Evolutionary conservation across 306 rosid species (phyloP).

Genomic region (Macrotyloma uniflorum): DNA sequence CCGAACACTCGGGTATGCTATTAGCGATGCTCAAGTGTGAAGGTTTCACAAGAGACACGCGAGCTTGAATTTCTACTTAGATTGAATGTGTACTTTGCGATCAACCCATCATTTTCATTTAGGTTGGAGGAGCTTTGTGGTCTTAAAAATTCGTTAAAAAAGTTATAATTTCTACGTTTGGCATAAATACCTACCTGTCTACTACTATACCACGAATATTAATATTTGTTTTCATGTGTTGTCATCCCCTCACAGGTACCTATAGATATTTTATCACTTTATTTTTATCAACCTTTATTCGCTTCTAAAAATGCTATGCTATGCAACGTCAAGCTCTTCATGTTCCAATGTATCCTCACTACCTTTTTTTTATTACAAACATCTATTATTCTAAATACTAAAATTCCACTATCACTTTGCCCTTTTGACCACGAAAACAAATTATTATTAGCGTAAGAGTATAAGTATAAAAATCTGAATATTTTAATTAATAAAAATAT

Average conservation of each 20-base stretch:
- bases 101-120: not conserved
- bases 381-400: not conserved
- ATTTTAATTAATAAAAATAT: no score
- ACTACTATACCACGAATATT: not conserved
- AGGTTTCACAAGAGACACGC: not conserved
- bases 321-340: not conserved
- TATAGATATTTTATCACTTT: not conserved
- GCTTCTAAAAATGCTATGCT: not conserved
- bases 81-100: not conserved
- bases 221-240: not conserved
- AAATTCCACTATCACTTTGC: not conserved
- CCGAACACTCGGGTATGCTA: not conserved
- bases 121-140: not conserved
- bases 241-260: not conserved
- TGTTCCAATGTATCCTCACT: not conserved
- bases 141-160: not conserved
- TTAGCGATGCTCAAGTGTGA: not conserved
- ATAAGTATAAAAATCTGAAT: not conserved
- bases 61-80: not conserved
- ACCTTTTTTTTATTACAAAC: not conserved
- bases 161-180: not conserved
- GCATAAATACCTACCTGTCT: not conserved
- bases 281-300: not conserved
- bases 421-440: not conserved
- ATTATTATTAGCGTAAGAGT: not conserved